Conservation (phyloP, 73 alveolate genomes). For the Tetrahymena borealis region DNA sequence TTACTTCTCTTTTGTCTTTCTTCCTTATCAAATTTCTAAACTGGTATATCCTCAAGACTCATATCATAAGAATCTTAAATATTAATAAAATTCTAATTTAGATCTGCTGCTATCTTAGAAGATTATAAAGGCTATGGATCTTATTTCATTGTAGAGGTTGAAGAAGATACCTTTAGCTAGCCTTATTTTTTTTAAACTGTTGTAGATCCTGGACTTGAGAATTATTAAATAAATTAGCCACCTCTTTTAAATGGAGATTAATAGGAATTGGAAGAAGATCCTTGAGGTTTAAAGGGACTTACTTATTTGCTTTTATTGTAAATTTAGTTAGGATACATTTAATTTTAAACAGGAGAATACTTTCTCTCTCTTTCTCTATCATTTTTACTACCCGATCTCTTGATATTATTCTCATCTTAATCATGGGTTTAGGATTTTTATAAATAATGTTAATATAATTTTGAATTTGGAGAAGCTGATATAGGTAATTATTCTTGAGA, state of each 20-base stretch:
- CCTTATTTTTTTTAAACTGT: too few species aligned
- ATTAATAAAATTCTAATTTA: background rate
- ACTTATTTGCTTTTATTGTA: background rate
- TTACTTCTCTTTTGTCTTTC: background rate
- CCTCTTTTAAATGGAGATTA: background rate
- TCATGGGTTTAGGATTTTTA: background rate
- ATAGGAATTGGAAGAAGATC: background rate
- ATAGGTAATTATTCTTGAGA: background rate
- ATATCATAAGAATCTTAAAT: background rate
- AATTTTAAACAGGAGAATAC: background rate
- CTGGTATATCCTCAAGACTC: background rate
- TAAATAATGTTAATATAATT: background rate
- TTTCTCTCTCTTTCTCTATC: background rate
- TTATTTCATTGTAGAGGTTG: too few species aligned
- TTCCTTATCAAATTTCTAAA: background rate
- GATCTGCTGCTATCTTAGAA: background rate
- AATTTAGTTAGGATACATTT: background rate
- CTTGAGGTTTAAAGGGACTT: background rate
- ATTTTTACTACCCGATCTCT: background rate
- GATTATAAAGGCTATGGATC: background rate
- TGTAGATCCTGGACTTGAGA: too few species aligned
- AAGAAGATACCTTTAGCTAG: too few species aligned
- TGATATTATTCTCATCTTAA: background rate
- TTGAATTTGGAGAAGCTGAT: background rate
- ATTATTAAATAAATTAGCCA: background rate